phyloP scores from a whole-genome alignment of 441 rosid genomes.

The Biscutella laevigata region DNA sequence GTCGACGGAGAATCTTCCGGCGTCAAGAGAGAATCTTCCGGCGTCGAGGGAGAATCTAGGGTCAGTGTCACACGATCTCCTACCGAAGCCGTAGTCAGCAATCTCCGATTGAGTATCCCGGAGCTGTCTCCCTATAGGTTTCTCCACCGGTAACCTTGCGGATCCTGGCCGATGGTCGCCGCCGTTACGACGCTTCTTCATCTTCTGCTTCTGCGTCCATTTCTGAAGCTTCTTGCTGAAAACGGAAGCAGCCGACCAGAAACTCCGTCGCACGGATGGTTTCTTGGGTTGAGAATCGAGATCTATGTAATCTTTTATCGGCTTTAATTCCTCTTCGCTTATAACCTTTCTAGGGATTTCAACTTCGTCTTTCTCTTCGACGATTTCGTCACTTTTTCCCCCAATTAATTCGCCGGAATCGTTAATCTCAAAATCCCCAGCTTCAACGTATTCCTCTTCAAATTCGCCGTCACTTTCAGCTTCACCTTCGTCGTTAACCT shows the following conservation, averaged over 20 bases:
- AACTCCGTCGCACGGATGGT: slow-evolving; percentile 74
- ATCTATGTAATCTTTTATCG: slow-evolving; percentile 92
- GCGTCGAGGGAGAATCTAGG: slow-evolving; percentile 94
- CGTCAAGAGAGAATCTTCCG: slow-evolving; percentile 72
- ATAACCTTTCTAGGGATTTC: too few species aligned
- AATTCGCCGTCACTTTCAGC: slow-evolving; percentile 34
- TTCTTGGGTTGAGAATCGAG: slow-evolving; percentile 80
- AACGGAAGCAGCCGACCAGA: slow-evolving; percentile 96
- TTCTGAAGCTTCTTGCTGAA: slow-evolving; percentile 93
- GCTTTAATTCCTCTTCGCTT: slow-evolving; percentile 53
- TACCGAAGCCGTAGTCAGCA: slow-evolving; percentile 93
- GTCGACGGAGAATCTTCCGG: slow-evolving; percentile 76
- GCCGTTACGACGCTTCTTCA: slow-evolving; percentile 57
- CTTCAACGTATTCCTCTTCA: slow-evolving; percentile 27
- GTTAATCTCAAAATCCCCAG: slow-evolving; percentile 35
- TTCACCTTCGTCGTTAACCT: slow-evolving; percentile 56
- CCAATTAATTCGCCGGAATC: slow-evolving; percentile 42
- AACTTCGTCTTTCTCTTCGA: too few species aligned
- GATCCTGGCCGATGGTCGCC: slow-evolving; percentile 50
- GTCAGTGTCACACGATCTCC: slow-evolving; percentile 96
- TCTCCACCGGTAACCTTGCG: slow-evolving; percentile 85
- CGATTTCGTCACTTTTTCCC: slow-evolving; percentile 44
- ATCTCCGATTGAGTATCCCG: slow-evolving; percentile 97
- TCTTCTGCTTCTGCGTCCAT: slow-evolving; percentile 94
- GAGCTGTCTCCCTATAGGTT: slow-evolving; percentile 84